phyloP scores from a whole-genome alignment of 1,284 basidiomycete species.

The Caloboletus inedulis region DNA sequence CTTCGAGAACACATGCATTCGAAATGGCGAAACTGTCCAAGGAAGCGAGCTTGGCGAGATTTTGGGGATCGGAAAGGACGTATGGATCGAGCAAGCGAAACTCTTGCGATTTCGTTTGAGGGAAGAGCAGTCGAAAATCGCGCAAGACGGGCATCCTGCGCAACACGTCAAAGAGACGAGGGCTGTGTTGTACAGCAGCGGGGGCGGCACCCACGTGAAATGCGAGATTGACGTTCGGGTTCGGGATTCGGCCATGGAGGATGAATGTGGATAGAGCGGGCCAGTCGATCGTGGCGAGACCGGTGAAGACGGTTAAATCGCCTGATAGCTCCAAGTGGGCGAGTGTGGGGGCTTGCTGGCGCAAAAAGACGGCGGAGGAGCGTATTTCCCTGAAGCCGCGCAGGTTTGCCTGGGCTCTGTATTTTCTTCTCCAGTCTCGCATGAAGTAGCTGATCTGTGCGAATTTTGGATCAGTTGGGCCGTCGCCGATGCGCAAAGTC shows the following conservation, averaged over 20 bases:
- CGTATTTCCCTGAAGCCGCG: conserved; percentile 32
- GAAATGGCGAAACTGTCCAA: conserved; percentile 35
- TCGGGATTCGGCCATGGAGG: conserved; percentile 30
- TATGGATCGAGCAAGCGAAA: conserved; percentile 27
- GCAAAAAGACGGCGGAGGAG: conserved; percentile 32
- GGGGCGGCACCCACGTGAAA: conserved; percentile 12
- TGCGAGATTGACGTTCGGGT: conserved; percentile 8
- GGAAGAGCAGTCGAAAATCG: conserved; percentile 31
- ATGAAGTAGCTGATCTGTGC: conserved; percentile 36
- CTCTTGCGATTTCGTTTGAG: conserved; percentile 28
- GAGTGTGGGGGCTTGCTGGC: conserved; percentile 28
- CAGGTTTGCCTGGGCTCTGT: conserved; percentile 29
- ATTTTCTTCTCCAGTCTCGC: conserved; percentile 36
- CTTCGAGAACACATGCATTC: conserved; percentile 30
- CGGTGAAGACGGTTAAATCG: conserved; percentile 27
- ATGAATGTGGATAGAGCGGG: conserved; percentile 27
- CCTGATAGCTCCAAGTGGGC: conserved; percentile 30
- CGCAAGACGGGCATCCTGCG: conserved; percentile 27
- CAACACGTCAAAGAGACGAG: conserved; percentile 27
- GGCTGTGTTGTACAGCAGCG: not conserved
- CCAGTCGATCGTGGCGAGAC: conserved; percentile 33
- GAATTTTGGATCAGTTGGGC: conserved; percentile 33
- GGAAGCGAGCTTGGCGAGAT: conserved; percentile 31
- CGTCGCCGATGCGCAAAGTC: conserved; percentile 31
- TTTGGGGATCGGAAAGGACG: conserved; percentile 19